Evolutionary conservation across 2,329 filamentous ascomycete species (phyloP), one percentile per base, ranked within the genome.

Genomic region (Colletotrichum somersetense): DNA sequence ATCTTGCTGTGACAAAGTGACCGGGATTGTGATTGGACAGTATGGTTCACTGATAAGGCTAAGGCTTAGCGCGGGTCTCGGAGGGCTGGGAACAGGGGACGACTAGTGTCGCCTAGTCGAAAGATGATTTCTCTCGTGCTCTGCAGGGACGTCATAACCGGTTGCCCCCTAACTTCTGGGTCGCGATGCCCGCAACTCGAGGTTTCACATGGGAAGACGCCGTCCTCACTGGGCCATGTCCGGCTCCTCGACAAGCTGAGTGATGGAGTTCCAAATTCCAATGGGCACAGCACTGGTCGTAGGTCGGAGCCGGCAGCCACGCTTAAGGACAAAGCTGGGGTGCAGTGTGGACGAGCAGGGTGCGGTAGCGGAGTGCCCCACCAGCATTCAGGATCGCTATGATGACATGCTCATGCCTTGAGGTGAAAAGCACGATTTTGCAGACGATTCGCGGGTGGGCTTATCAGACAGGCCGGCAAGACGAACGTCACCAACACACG

Each of bases 21-120:
- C 67, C 30, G 35, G 62, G 52, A 56, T 14, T 14, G 6, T 62
- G 62, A 71, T 73, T 73, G 71, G 71, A 11, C 44, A 30, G 46
- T 73, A 48, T 35, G 42, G 16, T 14, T 11, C 62, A 40, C 67
- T 73, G 71, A 73, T 73, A 73, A 73, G 71, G 71, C 71, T 73
- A 73, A 71, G 57, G 56, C 53, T 67, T 73, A 67, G 71, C 48
- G 59, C 59, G 46, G 46, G 55, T 14, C 26, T 55, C 46, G 26
- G 33, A 35, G 35, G 53, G 46, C 66, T 59, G 46, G 59, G 66
- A 72, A 65, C 69, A 72, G 66, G 69, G 14, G 59, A 62, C 26
- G 62, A 18, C 46, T 40, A 18, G 56, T 48, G 42, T 71, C 57
- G 62, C 64, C 65, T n/a, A 55, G 48, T 26, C 52, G 16, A 50